A percentile compares a stretch with the other conserved stretches of the same genome.
Conservation (phyloP, 768 basidiomycete genomes). For the Butyriboletus loyo region DNA sequence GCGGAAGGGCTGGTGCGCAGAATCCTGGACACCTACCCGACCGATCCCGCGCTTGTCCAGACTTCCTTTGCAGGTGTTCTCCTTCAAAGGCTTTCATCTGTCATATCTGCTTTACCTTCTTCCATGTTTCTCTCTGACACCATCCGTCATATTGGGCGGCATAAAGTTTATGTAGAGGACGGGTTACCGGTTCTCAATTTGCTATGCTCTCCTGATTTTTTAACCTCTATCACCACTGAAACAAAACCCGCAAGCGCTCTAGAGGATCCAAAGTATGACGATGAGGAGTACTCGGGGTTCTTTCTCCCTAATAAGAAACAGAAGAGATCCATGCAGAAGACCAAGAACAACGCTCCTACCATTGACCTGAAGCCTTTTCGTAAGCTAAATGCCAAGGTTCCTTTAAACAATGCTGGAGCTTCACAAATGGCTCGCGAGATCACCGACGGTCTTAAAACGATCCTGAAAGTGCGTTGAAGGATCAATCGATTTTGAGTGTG, state of each 20-base stretch:
- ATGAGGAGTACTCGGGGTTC: slow-evolving; percentile 5
- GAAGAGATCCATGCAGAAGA: slow-evolving; percentile 24
- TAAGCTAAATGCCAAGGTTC: slow-evolving; percentile 27
- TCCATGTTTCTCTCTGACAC: slow-evolving; percentile 10
- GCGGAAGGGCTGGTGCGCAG: slow-evolving; percentile 15
- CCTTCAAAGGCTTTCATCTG: slow-evolving; percentile 25
- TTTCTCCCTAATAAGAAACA: slow-evolving; percentile 24
- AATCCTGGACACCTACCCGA: slow-evolving; percentile 36
- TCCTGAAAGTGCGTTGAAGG: slow-evolving; percentile 27
- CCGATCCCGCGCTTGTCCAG: slow-evolving; percentile 16
- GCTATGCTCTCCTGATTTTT: slow-evolving; percentile 18
- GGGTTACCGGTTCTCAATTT: slow-evolving; percentile 18
- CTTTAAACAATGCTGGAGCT: slow-evolving; percentile 23
- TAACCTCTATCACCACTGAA: neutral
- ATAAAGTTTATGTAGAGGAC: slow-evolving; percentile 22
- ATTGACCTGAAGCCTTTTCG: slow-evolving; percentile 32
- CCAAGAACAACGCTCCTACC: slow-evolving; percentile 2
- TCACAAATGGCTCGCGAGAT: slow-evolving; percentile 13
- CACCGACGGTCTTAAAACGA: slow-evolving; percentile 21
- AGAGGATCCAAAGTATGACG: neutral
- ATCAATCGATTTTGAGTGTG: too few relatives aligned
- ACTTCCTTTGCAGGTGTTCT: slow-evolving; percentile 21
- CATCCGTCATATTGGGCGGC: slow-evolving; percentile 12
- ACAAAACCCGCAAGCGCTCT: neutral
- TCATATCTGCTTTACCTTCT: slow-evolving; percentile 23